Base-by-base conservation (phyloP, 2,329 filamentous ascomycete genomes). In the Aspergillus pseudotamarii region DNA sequence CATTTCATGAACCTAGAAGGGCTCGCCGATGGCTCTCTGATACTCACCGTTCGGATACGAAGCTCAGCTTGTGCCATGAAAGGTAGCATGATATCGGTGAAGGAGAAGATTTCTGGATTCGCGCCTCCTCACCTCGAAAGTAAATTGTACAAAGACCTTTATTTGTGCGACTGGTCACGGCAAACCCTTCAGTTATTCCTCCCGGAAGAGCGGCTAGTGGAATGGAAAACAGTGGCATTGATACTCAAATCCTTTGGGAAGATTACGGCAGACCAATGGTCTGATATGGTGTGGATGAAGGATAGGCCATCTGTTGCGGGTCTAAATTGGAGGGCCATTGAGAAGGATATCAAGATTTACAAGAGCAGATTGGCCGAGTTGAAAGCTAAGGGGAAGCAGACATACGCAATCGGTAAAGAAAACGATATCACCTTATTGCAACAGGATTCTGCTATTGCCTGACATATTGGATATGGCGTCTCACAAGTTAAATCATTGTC, bases 201-300 rank as follows among this genome's bases (percentile, higher is more conserved):
- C 4, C 74, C 74, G 0, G 66, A 62, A 32, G 59, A 64, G 23
- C 62, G 71, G 19, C 65, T 70, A 36, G 63, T 63, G 16, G 65
- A 67, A 3, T 75, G 71, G 73, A 72, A 68, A 61, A 75, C 72
- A 0, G 70, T 71, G n/a, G 70, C 71, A 1, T 58, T 75, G 30
- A 69, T 75, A n/a, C 57, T 73, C 41, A 64, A 59, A 59, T 73
- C 73, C 0, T 75, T 73, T 28, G 62, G 68, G 14, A 64, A 65
- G 28, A 71, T 76, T 28, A 63, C 67, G 1, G 34, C 58, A 4
- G 63, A 63, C 6, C 69, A 69, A 16, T 72, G 69, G 69, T 65
- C 68, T 38, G 61, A 65, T 21, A 59, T 76, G 32, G 64, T 68
- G 2, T 61, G 57, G 19, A 63, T 69, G 51, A 59, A 66, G n/a